phyloP scores from a whole-genome alignment of 345 rosid species.

The Salix dunnii region DNA sequence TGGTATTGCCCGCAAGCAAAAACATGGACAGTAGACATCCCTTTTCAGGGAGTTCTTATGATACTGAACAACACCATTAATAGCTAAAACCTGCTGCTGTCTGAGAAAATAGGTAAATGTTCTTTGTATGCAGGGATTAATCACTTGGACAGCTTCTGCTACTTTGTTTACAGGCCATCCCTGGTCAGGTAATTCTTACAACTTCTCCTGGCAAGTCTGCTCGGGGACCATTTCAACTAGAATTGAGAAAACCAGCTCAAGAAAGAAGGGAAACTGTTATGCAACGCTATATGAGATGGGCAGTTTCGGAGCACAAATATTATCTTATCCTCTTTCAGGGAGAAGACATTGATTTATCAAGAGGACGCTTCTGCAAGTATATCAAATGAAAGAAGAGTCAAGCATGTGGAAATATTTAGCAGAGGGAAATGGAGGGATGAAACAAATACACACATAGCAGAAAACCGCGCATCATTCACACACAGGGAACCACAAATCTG shows the following conservation, averaged over 20 bases:
- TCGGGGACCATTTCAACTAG: conserved; percentile 3
- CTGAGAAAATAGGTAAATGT: neutral
- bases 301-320: no score
- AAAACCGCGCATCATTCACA: neutral
- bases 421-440: neutral
- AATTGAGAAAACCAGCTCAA: neutral
- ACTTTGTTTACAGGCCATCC: conserved; percentile 69
- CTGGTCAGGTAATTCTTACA: conserved; percentile 30
- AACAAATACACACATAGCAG: neutral
- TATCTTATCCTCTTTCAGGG: no score
- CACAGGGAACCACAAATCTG: neutral
- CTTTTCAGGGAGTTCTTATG: conserved; percentile 55
- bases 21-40: conserved; percentile 54
- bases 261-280: neutral
- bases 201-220: conserved; percentile 28
- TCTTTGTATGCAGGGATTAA: conserved; percentile 50
- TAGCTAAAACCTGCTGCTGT: neutral
- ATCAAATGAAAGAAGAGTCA: no score
- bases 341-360: no score
- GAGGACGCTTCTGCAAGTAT: no score
- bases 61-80: neutral
- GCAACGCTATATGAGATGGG: no score
- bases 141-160: conserved; percentile 77
- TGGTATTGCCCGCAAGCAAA: conserved; percentile 74
- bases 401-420: no score